Evolutionary conservation across 176 grass and related monocot genomes (phyloP), one percentile per base, ranked within the genome.

Genomic region (Tuctoria greenei): DNA sequence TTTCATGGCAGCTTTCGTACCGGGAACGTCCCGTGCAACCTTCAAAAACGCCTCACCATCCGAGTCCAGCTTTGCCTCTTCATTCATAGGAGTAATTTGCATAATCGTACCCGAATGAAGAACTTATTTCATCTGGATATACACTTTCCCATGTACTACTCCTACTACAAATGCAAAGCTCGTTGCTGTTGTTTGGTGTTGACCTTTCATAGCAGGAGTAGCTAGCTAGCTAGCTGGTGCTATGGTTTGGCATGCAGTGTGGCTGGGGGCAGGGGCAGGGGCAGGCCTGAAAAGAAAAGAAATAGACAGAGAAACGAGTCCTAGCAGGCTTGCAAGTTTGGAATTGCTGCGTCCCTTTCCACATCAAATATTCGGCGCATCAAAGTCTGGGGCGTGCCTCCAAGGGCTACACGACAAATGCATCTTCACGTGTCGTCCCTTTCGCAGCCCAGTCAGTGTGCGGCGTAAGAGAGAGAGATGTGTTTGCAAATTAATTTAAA

Each of bases 351-450:
- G 10, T 4, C 18, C 17, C 69, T 80, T 75, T 81, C 46, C 73
- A 43, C 86, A 25, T 83, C 38, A 88, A 84, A 88, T 88, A 84
- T 88, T 88, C 86, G 38, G 27, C 10, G 75, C 71, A 84, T 84
- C 86, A 70, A 65, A 71, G 70, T 49, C 7, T 10, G 81, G 51
- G 70, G 70, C 10, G 45, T 50, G 64, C 4, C 5, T 75, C 86
- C 86, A 88, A 66, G 81, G 0, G 81, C 81, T 79, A 88, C 6
- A 3, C 21, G 81, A 84, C 86, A 84, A 80, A 38, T 0, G 44
- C 65, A 17, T 31, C 69, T 34, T 88, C 86, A 84, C 86, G 86
- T 80, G 86, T 75, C 81, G 86, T 75, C 81, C 70, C 81, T 75
- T 75, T 88, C 70, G n/a, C n/a, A n/a, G n/a, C 70, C 31, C 64